Evolutionary conservation across 139 green algal genomes (phyloP).

Genomic region (Chlamydomonas schloesseri): DNA sequence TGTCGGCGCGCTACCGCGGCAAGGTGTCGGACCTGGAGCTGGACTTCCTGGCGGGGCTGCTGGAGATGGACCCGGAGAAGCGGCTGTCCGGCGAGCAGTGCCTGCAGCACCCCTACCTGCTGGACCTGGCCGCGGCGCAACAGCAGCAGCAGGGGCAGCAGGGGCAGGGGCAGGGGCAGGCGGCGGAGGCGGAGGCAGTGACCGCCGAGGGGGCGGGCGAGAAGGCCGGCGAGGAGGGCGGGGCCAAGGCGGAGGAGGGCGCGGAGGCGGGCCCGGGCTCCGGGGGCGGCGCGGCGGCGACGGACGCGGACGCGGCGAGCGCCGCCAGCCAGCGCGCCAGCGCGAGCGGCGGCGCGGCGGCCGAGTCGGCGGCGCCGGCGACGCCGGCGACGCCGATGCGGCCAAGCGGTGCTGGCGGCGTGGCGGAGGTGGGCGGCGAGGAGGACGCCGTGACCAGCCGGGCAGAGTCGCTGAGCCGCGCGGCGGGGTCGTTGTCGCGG

Average conservation of each 20-base stretch:
- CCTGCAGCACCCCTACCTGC: conserved; percentile 78
- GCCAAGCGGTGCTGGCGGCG: too few relatives aligned
- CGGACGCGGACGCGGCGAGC: too few relatives aligned
- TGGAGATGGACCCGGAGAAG: conserved; percentile 70
- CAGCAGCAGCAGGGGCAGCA: too few relatives aligned
- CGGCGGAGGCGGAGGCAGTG: neutral
- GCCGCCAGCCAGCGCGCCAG: too few relatives aligned
- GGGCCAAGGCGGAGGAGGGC: too few relatives aligned
- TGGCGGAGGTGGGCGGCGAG: too few relatives aligned
- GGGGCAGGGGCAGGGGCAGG: too few relatives aligned
- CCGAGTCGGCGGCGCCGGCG: too few relatives aligned
- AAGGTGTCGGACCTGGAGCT: conserved; percentile 60
- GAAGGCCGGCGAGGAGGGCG: neutral
- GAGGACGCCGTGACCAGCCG: neutral
- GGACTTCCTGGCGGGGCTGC: conserved; percentile 57
- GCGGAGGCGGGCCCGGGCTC: too few relatives aligned
- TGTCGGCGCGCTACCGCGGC: conserved; percentile 53
- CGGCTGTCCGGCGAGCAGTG: conserved; percentile 61
- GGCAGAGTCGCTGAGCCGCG: neutral
- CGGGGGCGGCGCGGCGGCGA: too few relatives aligned
- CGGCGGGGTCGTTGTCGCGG: conserved; percentile 5
- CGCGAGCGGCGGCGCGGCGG: too few relatives aligned
- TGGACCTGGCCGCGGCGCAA: conserved; percentile 39
- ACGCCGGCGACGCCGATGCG: neutral
- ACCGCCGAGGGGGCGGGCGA: neutral